Conservation (phyloP, 1,284 basidiomycete species). For the Boletus semigastroideus region DNA sequence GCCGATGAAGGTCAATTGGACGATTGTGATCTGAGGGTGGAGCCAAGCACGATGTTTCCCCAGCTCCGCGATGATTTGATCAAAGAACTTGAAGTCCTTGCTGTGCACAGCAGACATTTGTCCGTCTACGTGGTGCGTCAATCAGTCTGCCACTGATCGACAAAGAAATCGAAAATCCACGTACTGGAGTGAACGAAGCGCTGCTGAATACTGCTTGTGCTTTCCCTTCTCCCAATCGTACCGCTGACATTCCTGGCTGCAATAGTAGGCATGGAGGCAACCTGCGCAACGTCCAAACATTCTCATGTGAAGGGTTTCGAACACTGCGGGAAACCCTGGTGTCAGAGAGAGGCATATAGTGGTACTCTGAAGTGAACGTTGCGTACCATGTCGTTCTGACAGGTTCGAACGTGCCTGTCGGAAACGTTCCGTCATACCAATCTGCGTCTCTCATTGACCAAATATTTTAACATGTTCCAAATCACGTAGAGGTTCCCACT, state of each 20-base stretch:
- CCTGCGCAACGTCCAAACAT: not conserved
- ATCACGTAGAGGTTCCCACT: slow-evolving; percentile 19
- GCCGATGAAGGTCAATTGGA: slow-evolving; percentile 27
- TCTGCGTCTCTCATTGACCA: slow-evolving; percentile 22
- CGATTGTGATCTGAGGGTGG: slow-evolving; percentile 20
- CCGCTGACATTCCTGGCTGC: slow-evolving; percentile 20
- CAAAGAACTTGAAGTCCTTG: slow-evolving; percentile 8
- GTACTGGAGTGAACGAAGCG: slow-evolving; percentile 21
- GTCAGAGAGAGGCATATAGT: slow-evolving; percentile 3
- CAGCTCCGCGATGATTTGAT: slow-evolving; percentile 27
- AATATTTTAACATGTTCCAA: slow-evolving; percentile 23
- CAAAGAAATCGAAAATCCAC: not conserved
- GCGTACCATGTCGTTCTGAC: slow-evolving; percentile 27
- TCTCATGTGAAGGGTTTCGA: slow-evolving; percentile 9
- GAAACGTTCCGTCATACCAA: slow-evolving; percentile 17
- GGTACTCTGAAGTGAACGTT: not conserved
- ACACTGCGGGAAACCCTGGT: slow-evolving; percentile 15
- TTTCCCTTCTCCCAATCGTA: slow-evolving; percentile 27
- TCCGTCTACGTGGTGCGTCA: slow-evolving; percentile 19
- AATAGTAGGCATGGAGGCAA: not conserved
- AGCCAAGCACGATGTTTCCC: slow-evolving; percentile 21
- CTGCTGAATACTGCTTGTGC: slow-evolving; percentile 30
- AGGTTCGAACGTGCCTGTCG: slow-evolving; percentile 25
- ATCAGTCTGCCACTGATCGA: too few relatives aligned
- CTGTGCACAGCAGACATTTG: slow-evolving; percentile 23